These are phyloP conservation scores for Blastosporella zonata DNA, from an alignment of 1,284 basidiomycete genomes.

Conservation along the genomic window DNA sequence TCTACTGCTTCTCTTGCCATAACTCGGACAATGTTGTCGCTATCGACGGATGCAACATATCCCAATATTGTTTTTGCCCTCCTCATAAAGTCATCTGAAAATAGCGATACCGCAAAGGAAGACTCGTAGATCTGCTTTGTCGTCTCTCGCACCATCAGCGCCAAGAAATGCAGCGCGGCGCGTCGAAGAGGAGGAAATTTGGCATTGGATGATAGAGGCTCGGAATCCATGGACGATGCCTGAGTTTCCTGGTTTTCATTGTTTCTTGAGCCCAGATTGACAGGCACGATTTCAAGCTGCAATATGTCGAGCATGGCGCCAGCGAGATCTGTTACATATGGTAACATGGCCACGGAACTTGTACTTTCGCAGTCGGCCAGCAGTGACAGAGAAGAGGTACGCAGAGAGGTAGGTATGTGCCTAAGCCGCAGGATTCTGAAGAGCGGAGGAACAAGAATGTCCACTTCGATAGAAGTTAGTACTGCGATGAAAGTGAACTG, in stretches of 20 bases:
- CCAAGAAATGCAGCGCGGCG: conserved; percentile 78
- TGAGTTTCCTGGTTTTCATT: conserved; percentile 1
- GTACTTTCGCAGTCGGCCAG: conserved; percentile 72
- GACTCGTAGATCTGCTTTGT: conserved; percentile 48
- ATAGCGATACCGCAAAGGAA: conserved; percentile 20
- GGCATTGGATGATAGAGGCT: conserved; percentile 54
- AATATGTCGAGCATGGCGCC: conserved; percentile 75
- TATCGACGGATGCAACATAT: conserved; percentile 73
- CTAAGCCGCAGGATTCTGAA: conserved; percentile 55
- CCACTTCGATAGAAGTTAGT: conserved; percentile 40
- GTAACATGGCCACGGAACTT: conserved; percentile 57
- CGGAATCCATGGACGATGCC: conserved; percentile 43
- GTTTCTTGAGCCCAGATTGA: conserved; percentile 20
- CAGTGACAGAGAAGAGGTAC: conserved; percentile 82
- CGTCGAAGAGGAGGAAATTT: conserved; percentile 80
- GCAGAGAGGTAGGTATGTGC: conserved; percentile 67
- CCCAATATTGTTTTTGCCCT: conserved; percentile 63
- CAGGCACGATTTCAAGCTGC: conserved; percentile 63
- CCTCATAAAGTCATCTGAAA: conserved; percentile 40
- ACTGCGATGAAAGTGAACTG: neutral
- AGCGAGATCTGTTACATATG: conserved; percentile 62
- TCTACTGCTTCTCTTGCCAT: conserved; percentile 79
- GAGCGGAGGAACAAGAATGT: conserved; percentile 71
- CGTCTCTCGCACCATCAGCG: conserved; percentile 56
- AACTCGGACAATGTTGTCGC: conserved; percentile 67